Base-by-base conservation (phyloP, 331 rosid genomes). In the Pyracantha coccinea region DNA sequence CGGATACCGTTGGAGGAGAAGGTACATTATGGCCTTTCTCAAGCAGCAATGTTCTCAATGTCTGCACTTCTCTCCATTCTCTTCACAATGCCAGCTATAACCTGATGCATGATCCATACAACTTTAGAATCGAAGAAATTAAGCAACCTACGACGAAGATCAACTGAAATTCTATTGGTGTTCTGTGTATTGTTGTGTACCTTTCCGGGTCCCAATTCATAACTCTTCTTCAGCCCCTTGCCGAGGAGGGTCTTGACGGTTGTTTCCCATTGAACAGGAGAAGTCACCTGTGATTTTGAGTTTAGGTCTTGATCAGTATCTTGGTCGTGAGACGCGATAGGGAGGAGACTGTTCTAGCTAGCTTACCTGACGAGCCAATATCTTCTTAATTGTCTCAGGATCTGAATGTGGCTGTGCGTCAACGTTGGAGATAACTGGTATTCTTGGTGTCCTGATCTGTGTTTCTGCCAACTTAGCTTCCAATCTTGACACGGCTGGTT, bases 201-300 rank as follows among this genome's bases (percentile, higher is more conserved):
- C 99, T 95, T 95, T 83, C 99, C 99, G 6, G 98, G 98, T 62
- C 99, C 99, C 69, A 95, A 70, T 88, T 95, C 99, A 63, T 92
- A 95, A 63, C 97, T 75, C 88, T 89, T 95, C 80, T 89, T 86
- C 85, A 95, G 80, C 68, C 97, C 99, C 88, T 83, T 92, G 77
- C 32, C 21, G 7, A 86, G 89, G 75, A 95, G 98, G 61, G 91
- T 88, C 88, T 88, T 92, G 79, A 95, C 84, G 16, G 98, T 95
- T 79, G 97, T 92, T 87, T 95, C 98, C 99, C 99, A 92, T 75
- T 86, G 99, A 83, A 95, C 99, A 17, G 98, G 98, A 33, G 98
- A 95, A 61, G 98, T 95, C 57, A 95, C 97, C 99, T 95, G 88
- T 55, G n/a, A 78, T 71, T 44, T 75, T 27, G 82, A 59, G 78